Evolutionary conservation across 2,329 filamentous ascomycete species (phyloP).

Genomic region (Botryotinia calthae): DNA sequence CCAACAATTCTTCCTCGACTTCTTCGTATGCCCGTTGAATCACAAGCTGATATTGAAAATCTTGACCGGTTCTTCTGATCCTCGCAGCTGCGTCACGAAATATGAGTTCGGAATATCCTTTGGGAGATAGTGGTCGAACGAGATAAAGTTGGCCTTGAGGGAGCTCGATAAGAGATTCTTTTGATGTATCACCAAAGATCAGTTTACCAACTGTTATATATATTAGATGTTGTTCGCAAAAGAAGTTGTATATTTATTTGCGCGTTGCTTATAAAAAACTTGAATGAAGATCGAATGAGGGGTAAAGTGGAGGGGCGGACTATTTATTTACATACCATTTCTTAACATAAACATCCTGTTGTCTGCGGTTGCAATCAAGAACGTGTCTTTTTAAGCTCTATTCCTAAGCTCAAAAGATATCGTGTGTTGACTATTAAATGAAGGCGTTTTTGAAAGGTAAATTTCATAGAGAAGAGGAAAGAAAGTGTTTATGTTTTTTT

Average conservation of each 20-base stretch:
- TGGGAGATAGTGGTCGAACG: slow-evolving; percentile 89
- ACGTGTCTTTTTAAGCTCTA: not conserved
- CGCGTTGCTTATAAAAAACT: not conserved
- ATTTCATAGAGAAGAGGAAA: not conserved
- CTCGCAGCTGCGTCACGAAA: slow-evolving; percentile 95
- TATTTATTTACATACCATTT: slow-evolving; percentile 41
- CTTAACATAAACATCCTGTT: slow-evolving; percentile 45
- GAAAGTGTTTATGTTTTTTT: not conserved
- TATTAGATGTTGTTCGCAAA: slow-evolving; percentile 7
- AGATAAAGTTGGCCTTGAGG: slow-evolving; percentile 96
- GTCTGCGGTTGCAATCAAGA: slow-evolving; percentile 13
- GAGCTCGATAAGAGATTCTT: slow-evolving; percentile 92
- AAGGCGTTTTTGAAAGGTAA: not conserved
- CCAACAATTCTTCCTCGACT: slow-evolving; percentile 87
- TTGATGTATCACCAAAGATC: slow-evolving; percentile 75
- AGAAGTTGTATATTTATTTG: not conserved
- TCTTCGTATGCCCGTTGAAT: slow-evolving; percentile 96
- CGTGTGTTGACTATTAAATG: not conserved
- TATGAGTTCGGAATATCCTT: slow-evolving; percentile 97
- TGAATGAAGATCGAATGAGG: slow-evolving; percentile 20
- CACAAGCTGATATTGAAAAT: slow-evolving; percentile 96
- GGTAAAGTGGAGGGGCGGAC: slow-evolving; percentile 7
- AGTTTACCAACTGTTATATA: slow-evolving; percentile 73
- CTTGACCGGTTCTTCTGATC: slow-evolving; percentile 88
- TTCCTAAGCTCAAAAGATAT: not conserved